phyloP scores from a whole-genome alignment of 495 filamentous ascomycete species.

The Penicillium alfredii region DNA sequence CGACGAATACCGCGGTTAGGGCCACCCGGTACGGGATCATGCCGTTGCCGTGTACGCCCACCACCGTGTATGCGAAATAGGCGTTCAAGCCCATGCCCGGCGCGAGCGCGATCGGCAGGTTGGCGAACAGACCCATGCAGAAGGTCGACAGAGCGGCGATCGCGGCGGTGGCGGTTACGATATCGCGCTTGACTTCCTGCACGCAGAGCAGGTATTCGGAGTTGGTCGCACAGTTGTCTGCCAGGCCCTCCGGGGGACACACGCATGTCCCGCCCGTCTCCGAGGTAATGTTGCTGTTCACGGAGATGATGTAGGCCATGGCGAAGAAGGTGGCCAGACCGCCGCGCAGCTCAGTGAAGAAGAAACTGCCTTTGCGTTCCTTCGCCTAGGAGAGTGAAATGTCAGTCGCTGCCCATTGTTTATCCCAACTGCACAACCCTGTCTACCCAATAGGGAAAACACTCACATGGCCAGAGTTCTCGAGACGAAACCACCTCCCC shows the following conservation, averaged over 20 bases:
- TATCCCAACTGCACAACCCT: too few relatives aligned
- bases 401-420: too few relatives aligned
- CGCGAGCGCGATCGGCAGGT: conserved; percentile 65
- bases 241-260: conserved; percentile 46
- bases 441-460: too few relatives aligned
- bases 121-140: conserved; percentile 69
- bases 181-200: conserved; percentile 63
- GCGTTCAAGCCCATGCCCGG: conserved; percentile 83
- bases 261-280: conserved; percentile 66
- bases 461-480: conserved; percentile 68
- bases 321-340: conserved; percentile 80
- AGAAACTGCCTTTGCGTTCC: conserved; percentile 67
- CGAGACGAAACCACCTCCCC: conserved; percentile 67
- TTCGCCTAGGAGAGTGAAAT: conserved; percentile 39
- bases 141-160: conserved; percentile 66
- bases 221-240: conserved; percentile 50
- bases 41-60: conserved; percentile 64
- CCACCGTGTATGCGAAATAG: conserved; percentile 78
- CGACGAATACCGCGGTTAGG: conserved; percentile 75
- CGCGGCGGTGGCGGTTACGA: conserved; percentile 75
- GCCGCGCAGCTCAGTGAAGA: conserved; percentile 73
- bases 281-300: conserved; percentile 65
- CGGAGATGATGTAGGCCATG: conserved; percentile 79
- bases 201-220: conserved; percentile 57
- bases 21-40: conserved; percentile 63